These are phyloP conservation scores for Platanthera guangdongensis DNA, from an alignment of 106 monocot species.

Conservation along the genomic window DNA sequence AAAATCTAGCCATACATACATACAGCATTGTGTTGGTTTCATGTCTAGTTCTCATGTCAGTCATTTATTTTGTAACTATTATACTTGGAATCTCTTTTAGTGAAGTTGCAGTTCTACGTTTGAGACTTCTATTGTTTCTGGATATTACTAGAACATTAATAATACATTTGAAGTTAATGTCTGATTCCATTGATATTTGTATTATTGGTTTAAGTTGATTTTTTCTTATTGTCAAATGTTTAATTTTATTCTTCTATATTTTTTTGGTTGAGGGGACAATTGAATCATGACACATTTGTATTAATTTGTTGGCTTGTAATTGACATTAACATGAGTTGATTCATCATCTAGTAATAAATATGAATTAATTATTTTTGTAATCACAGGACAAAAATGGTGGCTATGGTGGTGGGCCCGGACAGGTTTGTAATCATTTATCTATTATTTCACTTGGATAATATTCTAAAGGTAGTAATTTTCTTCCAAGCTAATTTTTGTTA, in stretches of 20 bases:
- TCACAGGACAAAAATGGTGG: conserved; percentile 77
- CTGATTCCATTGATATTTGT: neutral
- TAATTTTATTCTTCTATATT: neutral
- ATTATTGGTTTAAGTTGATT: neutral
- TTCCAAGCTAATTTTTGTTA: neutral
- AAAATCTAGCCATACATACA: too few relatives aligned
- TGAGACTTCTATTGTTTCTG: neutral
- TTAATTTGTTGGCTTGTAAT: neutral
- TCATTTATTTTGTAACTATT: neutral
- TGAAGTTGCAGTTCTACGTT: neutral
- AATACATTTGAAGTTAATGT: neutral
- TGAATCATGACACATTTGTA: neutral
- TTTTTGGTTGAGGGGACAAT: neutral
- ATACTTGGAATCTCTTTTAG: neutral
- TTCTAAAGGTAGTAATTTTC: neutral
- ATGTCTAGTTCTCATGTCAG: too few relatives aligned
- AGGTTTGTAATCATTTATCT: conserved; percentile 26
- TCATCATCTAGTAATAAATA: neutral
- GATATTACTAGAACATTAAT: neutral
- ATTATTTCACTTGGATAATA: neutral
- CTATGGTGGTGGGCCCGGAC: conserved; percentile 89
- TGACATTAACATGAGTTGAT: neutral
- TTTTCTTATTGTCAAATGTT: neutral
- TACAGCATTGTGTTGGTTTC: too few relatives aligned
- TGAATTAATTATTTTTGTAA: conserved; percentile 1